Evolutionary conservation across 768 basidiomycete species (phyloP).

Genomic region (Lentinus tigrinus): DNA sequence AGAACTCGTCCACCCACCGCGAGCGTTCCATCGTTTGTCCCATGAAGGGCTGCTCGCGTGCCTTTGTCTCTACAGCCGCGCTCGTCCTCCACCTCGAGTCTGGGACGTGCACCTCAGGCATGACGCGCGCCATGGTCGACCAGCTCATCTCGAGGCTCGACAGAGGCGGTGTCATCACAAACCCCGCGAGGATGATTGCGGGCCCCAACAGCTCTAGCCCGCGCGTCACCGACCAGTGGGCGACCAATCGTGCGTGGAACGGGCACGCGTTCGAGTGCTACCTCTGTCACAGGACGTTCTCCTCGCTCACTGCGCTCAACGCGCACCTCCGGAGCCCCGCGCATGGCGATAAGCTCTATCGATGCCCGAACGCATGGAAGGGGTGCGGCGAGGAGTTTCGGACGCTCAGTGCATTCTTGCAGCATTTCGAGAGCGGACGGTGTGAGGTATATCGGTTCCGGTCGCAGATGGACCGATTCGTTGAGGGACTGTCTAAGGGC

Average conservation of each 20-base stretch:
- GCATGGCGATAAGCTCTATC: conserved; percentile 52
- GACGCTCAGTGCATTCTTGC: conserved; percentile 57
- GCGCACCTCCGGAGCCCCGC: conserved; percentile 62
- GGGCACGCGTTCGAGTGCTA: conserved; percentile 56
- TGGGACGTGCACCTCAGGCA: conserved; percentile 55
- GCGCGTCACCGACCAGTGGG: conserved; percentile 31
- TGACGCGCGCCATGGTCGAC: conserved; percentile 37
- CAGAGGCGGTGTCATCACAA: conserved; percentile 47
- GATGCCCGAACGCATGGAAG: conserved; percentile 43
- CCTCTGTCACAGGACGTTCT: conserved; percentile 49
- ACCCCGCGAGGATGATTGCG: conserved; percentile 51
- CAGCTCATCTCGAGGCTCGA: conserved; percentile 43
- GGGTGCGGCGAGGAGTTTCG: conserved; percentile 44
- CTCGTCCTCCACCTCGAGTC: conserved; percentile 64
- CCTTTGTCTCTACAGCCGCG: conserved; percentile 53
- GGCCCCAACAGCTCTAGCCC: conserved; percentile 19
- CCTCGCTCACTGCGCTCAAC: conserved; percentile 47
- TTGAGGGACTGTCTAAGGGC: conserved; percentile 23
- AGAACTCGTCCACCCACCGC: conserved; percentile 51
- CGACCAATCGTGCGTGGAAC: conserved; percentile 42
- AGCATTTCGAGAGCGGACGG: conserved; percentile 63
- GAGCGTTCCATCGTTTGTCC: conserved; percentile 37
- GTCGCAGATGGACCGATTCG: conserved; percentile 34
- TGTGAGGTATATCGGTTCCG: conserved; percentile 55
- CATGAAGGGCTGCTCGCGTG: conserved; percentile 40